A percentile compares a stretch with the other conserved stretches of the same genome.
These are phyloP conservation scores for Lactarius hatsudake DNA, from an alignment of 768 basidiomycete genomes.

Conservation along the genomic window DNA sequence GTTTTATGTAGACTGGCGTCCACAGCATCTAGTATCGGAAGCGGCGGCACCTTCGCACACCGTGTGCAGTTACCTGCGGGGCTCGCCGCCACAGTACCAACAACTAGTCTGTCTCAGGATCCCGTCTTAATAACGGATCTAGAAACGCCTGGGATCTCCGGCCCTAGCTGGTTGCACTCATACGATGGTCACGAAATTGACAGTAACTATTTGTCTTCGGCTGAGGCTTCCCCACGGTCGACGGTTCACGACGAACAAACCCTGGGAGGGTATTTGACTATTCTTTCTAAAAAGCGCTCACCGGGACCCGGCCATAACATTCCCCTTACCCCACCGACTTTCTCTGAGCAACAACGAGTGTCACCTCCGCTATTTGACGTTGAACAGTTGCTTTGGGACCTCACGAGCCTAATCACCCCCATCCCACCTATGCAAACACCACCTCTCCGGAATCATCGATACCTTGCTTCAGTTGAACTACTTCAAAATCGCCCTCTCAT, in stretches of 20 bases:
- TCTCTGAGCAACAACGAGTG: neutral
- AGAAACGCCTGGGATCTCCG: neutral
- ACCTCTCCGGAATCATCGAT: constrained; percentile 49
- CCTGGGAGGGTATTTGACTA: constrained; percentile 29
- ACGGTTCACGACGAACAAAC: constrained; percentile 15
- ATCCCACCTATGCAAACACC: constrained; percentile 10
- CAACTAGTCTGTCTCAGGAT: neutral
- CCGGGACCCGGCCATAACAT: constrained; percentile 28
- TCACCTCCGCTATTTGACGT: neutral
- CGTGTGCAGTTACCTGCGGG: neutral
- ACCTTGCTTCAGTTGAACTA: constrained; percentile 65
- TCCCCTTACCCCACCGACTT: neutral
- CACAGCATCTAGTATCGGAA: neutral
- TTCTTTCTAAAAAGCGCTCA: constrained; percentile 43
- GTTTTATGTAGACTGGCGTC: neutral
- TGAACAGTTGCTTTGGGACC: constrained; percentile 9
- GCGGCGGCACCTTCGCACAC: neutral
- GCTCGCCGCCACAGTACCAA: neutral
- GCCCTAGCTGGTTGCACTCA: neutral
- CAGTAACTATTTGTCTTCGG: neutral
- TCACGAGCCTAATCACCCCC: constrained; percentile 5
- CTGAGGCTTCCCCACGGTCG: neutral
- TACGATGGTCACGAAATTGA: neutral
- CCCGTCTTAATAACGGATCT: neutral
- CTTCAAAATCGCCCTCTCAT: constrained; percentile 67